Conservation (phyloP, 192 early-diverging fungal genomes). For the Podila minutissima region DNA sequence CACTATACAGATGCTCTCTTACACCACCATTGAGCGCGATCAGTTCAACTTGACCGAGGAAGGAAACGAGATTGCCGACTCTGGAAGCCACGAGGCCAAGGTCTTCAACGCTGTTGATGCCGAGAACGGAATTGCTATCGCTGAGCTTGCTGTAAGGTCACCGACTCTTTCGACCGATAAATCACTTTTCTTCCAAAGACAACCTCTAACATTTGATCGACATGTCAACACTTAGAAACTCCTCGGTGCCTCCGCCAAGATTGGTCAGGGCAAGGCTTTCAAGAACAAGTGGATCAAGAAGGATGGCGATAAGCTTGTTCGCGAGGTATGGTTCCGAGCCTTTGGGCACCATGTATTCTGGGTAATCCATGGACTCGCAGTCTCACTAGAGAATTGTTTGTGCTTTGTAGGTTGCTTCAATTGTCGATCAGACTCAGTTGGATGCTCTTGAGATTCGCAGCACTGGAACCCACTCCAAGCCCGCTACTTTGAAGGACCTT, state of each 20-base stretch:
- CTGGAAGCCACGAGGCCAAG: constrained; percentile 93
- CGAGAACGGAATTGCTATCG: constrained; percentile 82
- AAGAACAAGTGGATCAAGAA: constrained; percentile 99
- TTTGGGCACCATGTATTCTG: too few relatives aligned
- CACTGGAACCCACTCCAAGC: constrained; percentile 69
- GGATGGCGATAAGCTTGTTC: constrained; percentile 73
- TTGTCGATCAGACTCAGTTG: constrained; percentile 85
- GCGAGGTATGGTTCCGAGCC: constrained; percentile 49
- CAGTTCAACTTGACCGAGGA: constrained; percentile 88
- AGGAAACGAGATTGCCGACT: constrained; percentile 83
- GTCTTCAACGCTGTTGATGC: constrained; percentile 90
- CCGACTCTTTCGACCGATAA: not conserved
- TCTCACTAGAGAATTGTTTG: constrained; percentile 2
- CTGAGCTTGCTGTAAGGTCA: constrained; percentile 77
- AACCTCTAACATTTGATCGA: not conserved
- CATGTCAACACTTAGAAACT: constrained; percentile 39
- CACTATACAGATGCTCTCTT: constrained; percentile 77
- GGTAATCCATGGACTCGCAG: too few relatives aligned
- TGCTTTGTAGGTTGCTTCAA: constrained; percentile 65
- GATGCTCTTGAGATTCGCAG: constrained; percentile 76
- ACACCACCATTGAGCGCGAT: constrained; percentile 81
- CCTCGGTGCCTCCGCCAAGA: constrained; percentile 81
- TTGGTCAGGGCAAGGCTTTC: constrained; percentile 96
- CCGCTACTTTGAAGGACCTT: constrained; percentile 76
- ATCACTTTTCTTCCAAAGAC: not conserved